Percentiles rank a stretch among this genome's conserved stretches.
Evolutionary conservation across 345 rosid genomes (phyloP).

Genomic region (Corchorus olitorius): DNA sequence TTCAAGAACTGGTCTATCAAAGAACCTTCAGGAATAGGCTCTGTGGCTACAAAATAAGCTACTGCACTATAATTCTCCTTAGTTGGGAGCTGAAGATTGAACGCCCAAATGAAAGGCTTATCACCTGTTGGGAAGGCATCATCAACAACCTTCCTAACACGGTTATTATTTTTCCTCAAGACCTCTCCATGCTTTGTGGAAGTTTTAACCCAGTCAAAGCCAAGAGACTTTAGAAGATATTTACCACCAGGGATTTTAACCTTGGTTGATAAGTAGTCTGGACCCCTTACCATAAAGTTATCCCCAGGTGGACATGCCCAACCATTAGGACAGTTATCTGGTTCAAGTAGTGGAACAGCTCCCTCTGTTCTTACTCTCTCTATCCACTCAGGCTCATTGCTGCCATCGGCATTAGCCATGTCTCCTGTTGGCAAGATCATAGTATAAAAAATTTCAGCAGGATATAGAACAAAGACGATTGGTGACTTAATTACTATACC

Average conservation of each 20-base stretch:
- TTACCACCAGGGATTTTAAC: slow-evolving; percentile 76
- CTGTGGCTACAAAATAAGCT: slow-evolving; percentile 69
- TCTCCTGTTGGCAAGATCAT: slow-evolving; percentile 26
- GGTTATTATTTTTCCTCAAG: slow-evolving; percentile 52
- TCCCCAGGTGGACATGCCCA: slow-evolving; percentile 89
- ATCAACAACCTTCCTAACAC: slow-evolving; percentile 66
- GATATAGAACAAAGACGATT: background rate
- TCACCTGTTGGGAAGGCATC: slow-evolving; percentile 51
- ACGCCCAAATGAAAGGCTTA: slow-evolving; percentile 94
- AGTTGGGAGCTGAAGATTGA: slow-evolving; percentile 86
- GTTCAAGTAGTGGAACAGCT: slow-evolving; percentile 71
- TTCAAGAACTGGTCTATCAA: slow-evolving; percentile 67
- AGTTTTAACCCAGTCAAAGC: slow-evolving; percentile 89
- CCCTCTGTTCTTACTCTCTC: slow-evolving; percentile 74
- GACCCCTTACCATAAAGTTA: slow-evolving; percentile 85
- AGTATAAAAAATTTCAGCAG: slow-evolving; percentile 9
- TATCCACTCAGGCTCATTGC: slow-evolving; percentile 65
- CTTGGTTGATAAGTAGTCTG: slow-evolving; percentile 67
- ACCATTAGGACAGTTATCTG: slow-evolving; percentile 61
- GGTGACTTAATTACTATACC: background rate
- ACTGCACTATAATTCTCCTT: slow-evolving; percentile 91
- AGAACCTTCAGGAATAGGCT: slow-evolving; percentile 73
- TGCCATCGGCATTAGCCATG: slow-evolving; percentile 48
- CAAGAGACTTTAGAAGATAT: slow-evolving; percentile 77
- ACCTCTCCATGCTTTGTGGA: slow-evolving; percentile 60